Base-by-base conservation (phyloP, 495 filamentous ascomycete species). In the Neurospora africana region DNA sequence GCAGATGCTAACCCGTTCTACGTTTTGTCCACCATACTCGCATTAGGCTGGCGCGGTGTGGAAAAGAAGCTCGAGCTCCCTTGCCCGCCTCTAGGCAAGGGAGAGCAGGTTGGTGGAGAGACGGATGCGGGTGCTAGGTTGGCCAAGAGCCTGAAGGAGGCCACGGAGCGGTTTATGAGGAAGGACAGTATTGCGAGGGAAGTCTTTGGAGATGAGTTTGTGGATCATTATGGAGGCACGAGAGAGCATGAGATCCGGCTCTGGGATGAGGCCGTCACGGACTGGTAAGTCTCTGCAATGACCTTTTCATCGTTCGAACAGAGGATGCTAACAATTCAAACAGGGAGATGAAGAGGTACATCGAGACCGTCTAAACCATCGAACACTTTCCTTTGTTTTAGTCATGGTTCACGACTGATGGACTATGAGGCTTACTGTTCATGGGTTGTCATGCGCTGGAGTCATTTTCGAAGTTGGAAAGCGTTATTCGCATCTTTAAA, bases 201-300 rank as follows among this genome's bases (percentile, higher is more conserved):
- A 79, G 92, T 95, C 0, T 93, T 99, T 80, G 96, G 96, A 0
- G 90, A 98, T 80, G 92, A 91, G 11, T 99, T 99, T 81, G 94
- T 99, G 9, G 93, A 98, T 4, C 96, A 99, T 78, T 99, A 88
- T 84, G 92, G 90, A 5, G 95, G 95, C 9, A 97, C 95, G 30
- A 88, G 95, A 72, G 92, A 95, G 76, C 94, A 99, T 81, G 95
- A 99, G 81, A 86, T 94, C 75, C 84, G 89, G 72, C 81, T 97
- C 21, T 99, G 93, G 93, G 93, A 99, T 78, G 94, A 98, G 79
- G 93, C 93, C 1, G 93, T 97, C 9, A 97, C 94, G 33, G 94
- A 97, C 80, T 98, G 94, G 93, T 93, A 82, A 74, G 89, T 78
- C 44, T 19, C 53, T 9, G 27, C 27, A 1, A 11, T 5, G 33